Evolutionary conservation across 768 basidiomycete species (phyloP), one percentile per base, ranked within the genome.

Genomic region (Amanita pallidorosea): DNA sequence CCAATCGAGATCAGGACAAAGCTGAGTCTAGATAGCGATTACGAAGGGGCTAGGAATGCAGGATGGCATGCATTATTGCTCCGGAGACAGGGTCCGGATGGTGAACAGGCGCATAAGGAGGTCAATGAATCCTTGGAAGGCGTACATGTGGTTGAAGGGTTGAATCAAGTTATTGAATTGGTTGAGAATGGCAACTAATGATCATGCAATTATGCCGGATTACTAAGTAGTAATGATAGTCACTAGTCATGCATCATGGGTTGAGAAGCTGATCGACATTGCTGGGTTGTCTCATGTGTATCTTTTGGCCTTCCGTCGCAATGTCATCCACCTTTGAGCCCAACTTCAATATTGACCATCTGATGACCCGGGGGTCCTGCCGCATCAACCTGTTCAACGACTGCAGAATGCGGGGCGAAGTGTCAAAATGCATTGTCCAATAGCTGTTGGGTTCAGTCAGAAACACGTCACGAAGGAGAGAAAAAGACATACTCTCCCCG

Each of bases 381-480:
- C 84, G 79, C 64, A 94, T 75, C 51, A 85, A 71, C 7, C 69
- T 65, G 56, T 81, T 80, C n/a, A 95, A 70, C 1, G 75, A 69
- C 5, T 71, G 69, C 45, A 94, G 70, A 0, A 79, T 81, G 35
- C 71, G 70, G 9, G 91, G 91, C 7, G 85, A 85, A 3, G 88
- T 79, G 70, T 95, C 92, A 63, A 93, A 95, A 61, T 89, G 79
- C 71, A 95, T 77, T 4, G 85, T 83, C 89, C 89, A 94, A 63
- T 92, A 92, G 58, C 91, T 94, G 57, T 25, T 15, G 11, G 22
- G 31, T 22, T 12, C 17, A 43, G 2, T 37, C 23, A 47, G 45
- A 20, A 47, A 13, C 12, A 17, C 33, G 29, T 4, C 5, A 36
- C 52, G 43, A 34, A 35, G n/a, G 22, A n/a, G 27, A 44, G 38